Conservation (phyloP, 179 eudicot genomes). For the Silene noctiflora region DNA sequence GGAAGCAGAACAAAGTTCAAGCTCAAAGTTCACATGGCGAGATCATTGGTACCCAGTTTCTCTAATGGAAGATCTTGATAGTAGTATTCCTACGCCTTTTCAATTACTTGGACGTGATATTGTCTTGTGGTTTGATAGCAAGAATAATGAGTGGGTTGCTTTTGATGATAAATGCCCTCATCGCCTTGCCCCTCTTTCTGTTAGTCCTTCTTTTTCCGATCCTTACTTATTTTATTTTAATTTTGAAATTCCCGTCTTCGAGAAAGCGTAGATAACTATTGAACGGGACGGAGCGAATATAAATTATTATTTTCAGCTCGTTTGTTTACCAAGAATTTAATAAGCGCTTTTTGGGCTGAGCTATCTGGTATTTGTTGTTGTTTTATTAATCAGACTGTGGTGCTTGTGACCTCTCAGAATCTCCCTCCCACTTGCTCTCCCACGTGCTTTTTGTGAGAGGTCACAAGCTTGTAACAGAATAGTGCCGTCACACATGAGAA, state of each 20-base stretch:
- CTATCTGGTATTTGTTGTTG: neutral
- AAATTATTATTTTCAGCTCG: too few relatives aligned
- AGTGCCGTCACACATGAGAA: too few relatives aligned
- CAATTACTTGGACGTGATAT: slow-evolving; percentile 86
- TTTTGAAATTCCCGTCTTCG: neutral
- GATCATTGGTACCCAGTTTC: slow-evolving; percentile 98
- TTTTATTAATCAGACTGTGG: too few relatives aligned
- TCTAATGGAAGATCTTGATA: slow-evolving; percentile 75
- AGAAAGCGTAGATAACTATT: neutral
- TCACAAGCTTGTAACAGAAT: too few relatives aligned
- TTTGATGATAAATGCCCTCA: slow-evolving; percentile 93
- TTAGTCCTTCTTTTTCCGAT: slow-evolving; percentile 20
- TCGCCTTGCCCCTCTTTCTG: slow-evolving; percentile 94
- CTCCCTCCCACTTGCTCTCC: too few relatives aligned
- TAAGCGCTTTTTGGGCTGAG: neutral
- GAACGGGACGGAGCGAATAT: neutral
- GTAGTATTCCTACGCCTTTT: slow-evolving; percentile 61
- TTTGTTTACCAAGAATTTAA: too few relatives aligned
- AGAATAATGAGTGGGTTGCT: slow-evolving; percentile 63
- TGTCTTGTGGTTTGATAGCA: slow-evolving; percentile 71
- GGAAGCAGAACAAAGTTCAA: slow-evolving; percentile 28
- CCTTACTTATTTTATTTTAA: neutral
- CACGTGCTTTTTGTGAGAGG: too few relatives aligned
- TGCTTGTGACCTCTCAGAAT: too few relatives aligned
- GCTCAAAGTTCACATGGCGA: slow-evolving; percentile 66